phyloP scores from a whole-genome alignment of 2,329 filamentous ascomycete species.

The Cadophora sp. region DNA sequence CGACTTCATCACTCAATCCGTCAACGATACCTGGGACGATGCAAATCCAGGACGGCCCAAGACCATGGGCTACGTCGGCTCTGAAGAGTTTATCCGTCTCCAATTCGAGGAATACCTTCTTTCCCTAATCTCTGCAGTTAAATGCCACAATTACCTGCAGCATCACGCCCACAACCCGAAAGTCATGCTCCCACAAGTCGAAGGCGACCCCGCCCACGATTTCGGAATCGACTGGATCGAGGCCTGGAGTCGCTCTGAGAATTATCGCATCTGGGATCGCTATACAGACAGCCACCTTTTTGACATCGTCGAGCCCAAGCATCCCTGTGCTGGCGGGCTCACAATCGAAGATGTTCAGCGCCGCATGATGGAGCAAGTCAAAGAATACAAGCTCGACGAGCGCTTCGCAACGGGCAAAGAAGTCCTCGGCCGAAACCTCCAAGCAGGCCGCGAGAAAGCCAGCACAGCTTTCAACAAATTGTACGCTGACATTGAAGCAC shows the following conservation, averaged over 20 bases:
- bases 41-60: constrained; percentile 88
- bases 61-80: constrained; percentile 92
- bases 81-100: constrained; percentile 94
- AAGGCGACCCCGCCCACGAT: constrained; percentile 84
- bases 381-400: constrained; percentile 93
- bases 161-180: constrained; percentile 62
- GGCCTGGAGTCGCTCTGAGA: constrained; percentile 87
- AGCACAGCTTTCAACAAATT: constrained; percentile 86
- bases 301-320: constrained; percentile 89
- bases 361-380: constrained; percentile 87
- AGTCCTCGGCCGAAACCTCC: constrained; percentile 86
- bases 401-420: constrained; percentile 84
- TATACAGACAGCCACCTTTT: constrained; percentile 88
- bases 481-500: constrained; percentile 87
- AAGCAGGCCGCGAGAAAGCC: constrained; percentile 86
- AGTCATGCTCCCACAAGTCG: constrained; percentile 67
- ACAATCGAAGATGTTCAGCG: constrained; percentile 95
- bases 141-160: constrained; percentile 78
- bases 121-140: constrained; percentile 84
- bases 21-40: constrained; percentile 97
- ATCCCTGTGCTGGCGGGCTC: constrained; percentile 91
- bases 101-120: constrained; percentile 98
- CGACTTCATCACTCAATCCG: constrained; percentile 89
- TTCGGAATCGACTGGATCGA: constrained; percentile 86
- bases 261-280: constrained; percentile 86